phyloP scores from a whole-genome alignment of 2,329 filamentous ascomycete species.

The Hypoxylon sp. region DNA sequence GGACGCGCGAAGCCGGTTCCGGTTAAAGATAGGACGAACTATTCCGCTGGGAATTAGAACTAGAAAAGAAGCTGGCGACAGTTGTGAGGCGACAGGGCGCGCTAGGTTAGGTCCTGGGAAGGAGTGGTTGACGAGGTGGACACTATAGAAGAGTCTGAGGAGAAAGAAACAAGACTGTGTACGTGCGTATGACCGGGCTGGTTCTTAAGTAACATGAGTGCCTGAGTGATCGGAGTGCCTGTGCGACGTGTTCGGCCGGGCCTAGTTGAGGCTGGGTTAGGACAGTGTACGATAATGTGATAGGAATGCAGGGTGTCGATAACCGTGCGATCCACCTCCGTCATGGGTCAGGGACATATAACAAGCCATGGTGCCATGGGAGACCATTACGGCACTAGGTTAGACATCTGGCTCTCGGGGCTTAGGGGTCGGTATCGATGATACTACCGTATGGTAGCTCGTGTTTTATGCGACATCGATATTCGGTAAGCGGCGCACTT shows the following conservation, averaged over 20 bases:
- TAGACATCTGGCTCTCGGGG: slow-evolving; percentile 26
- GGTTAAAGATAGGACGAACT: slow-evolving; percentile 44
- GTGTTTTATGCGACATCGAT: slow-evolving; percentile 33
- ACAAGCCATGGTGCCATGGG: slow-evolving; percentile 34
- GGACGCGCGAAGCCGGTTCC: slow-evolving; percentile 37
- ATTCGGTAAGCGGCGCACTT: slow-evolving; percentile 13
- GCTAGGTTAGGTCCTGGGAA: slow-evolving; percentile 27
- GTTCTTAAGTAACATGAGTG: slow-evolving; percentile 35
- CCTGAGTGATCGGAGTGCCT: slow-evolving; percentile 16
- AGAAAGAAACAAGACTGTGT: slow-evolving; percentile 21
- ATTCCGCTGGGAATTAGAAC: slow-evolving; percentile 35
- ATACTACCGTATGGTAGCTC: too few relatives aligned
- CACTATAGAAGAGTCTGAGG: slow-evolving; percentile 39
- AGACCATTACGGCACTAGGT: slow-evolving; percentile 33
- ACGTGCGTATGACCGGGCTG: slow-evolving; percentile 24
- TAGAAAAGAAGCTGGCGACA: slow-evolving; percentile 27
- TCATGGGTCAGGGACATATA: slow-evolving; percentile 35
- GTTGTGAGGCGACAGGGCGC: slow-evolving; percentile 27
- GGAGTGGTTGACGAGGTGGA: slow-evolving; percentile 32
- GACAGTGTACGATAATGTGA: slow-evolving; percentile 33
- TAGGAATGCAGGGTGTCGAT: slow-evolving; percentile 37
- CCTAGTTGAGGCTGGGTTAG: slow-evolving; percentile 28
- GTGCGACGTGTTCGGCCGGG: slow-evolving; percentile 25
- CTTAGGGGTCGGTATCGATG: slow-evolving; percentile 23
- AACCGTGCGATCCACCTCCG: slow-evolving; percentile 34